phyloP scores from a whole-genome alignment of 2,329 filamentous ascomycete species.

The Aspergillus caelatus region DNA sequence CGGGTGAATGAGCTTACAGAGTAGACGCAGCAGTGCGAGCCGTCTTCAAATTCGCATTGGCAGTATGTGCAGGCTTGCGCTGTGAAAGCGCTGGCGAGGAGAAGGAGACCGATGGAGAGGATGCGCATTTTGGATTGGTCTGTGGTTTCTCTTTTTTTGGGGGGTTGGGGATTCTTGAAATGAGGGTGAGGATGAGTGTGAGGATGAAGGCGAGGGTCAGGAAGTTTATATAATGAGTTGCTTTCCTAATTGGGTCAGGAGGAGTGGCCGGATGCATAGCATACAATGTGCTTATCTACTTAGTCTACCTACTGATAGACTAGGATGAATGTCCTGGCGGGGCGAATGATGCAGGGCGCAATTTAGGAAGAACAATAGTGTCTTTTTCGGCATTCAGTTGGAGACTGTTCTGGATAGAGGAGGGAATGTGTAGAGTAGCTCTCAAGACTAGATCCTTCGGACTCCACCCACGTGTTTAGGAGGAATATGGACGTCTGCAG shows the following conservation, averaged over 20 bases:
- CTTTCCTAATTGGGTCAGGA: background rate
- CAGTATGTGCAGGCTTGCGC: constrained; percentile 14
- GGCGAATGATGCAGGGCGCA: too few species aligned
- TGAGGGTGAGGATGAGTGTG: too few species aligned
- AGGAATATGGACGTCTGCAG: background rate
- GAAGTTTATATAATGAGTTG: background rate
- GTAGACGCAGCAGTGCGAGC: constrained; percentile 12
- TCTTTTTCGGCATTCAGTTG: background rate
- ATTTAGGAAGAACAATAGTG: background rate
- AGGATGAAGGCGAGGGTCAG: background rate
- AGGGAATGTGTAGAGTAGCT: background rate
- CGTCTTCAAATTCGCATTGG: constrained; percentile 10
- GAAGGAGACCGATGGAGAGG: background rate
- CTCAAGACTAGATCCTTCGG: background rate
- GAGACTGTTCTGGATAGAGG: background rate
- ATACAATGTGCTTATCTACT: background rate
- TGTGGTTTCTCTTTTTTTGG: background rate
- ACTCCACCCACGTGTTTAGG: background rate
- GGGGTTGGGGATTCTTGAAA: background rate
- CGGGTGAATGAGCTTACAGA: background rate
- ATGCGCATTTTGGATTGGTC: background rate
- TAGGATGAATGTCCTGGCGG: background rate
- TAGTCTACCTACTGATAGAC: background rate
- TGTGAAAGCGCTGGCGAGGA: constrained; percentile 3
- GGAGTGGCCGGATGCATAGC: background rate